Conservation (phyloP, 2,329 filamentous ascomycete species). For the Talaromyces marneffei region DNA sequence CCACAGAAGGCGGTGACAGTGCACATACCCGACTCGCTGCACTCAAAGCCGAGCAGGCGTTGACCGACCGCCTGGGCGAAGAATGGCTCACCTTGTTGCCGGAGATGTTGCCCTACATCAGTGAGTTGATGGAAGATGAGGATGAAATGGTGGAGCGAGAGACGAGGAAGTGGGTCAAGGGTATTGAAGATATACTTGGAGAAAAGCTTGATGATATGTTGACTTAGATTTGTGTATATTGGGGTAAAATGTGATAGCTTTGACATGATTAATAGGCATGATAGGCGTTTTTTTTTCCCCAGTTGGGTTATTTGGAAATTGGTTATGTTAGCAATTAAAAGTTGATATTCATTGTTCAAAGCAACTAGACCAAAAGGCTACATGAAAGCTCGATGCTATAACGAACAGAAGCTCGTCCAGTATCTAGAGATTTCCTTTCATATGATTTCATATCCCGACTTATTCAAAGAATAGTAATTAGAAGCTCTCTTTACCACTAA, state of each 20-base stretch:
- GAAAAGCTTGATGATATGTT: constrained; percentile 91
- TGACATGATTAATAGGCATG: background rate
- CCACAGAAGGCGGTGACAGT: constrained; percentile 47
- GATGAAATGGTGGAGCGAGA: constrained; percentile 89
- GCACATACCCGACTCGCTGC: constrained; percentile 71
- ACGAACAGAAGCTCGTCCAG: too few relatives aligned
- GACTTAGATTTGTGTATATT: constrained; percentile 49
- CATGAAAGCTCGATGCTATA: too few relatives aligned
- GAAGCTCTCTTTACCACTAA: too few relatives aligned
- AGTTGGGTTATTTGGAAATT: background rate
- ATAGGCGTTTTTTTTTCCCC: background rate
- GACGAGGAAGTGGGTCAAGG: constrained; percentile 81
- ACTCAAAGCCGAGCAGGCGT: constrained; percentile 70
- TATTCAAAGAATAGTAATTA: too few relatives aligned
- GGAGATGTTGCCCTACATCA: constrained; percentile 95
- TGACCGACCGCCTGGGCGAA: constrained; percentile 77
- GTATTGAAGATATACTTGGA: constrained; percentile 82
- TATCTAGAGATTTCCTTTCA: too few relatives aligned
- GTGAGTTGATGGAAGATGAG: constrained; percentile 92
- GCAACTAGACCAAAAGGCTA: too few relatives aligned
- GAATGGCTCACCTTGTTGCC: constrained; percentile 89
- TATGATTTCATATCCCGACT: too few relatives aligned
- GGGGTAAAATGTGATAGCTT: background rate
- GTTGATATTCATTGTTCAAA: too few relatives aligned
- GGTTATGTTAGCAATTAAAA: background rate